Evolutionary conservation across 2,329 filamentous ascomycete species (phyloP).

Genomic region (Xylaria sp.): DNA sequence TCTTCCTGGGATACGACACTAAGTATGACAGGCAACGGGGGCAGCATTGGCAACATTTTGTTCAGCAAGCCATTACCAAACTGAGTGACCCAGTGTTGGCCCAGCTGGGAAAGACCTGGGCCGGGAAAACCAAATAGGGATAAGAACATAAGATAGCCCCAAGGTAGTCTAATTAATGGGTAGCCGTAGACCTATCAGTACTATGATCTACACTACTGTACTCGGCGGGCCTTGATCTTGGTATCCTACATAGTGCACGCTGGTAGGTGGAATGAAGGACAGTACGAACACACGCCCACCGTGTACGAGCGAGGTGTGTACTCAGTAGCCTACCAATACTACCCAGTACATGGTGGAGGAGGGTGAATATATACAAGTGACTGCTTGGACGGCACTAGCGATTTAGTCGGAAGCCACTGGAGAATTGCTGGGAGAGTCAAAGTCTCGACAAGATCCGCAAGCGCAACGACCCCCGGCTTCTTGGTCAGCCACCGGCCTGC

Average conservation of each 20-base stretch:
- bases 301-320: slow-evolving; percentile 17
- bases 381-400: background rate
- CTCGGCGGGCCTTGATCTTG: slow-evolving; percentile 18
- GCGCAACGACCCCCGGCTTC: slow-evolving; percentile 15
- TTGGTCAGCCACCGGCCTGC: slow-evolving; percentile 32
- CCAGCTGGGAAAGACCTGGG: slow-evolving; percentile 28
- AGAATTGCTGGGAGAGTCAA: slow-evolving; percentile 18
- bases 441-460: slow-evolving; percentile 24
- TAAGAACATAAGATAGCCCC: slow-evolving; percentile 22
- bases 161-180: slow-evolving; percentile 25
- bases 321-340: background rate
- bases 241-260: too few relatives aligned
- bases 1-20: background rate
- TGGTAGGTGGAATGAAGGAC: too few relatives aligned
- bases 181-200: slow-evolving; percentile 22
- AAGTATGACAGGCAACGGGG: slow-evolving; percentile 14
- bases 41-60: background rate
- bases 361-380: background rate
- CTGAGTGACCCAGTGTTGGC: slow-evolving; percentile 15
- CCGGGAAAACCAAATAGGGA: slow-evolving; percentile 29
- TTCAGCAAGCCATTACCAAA: slow-evolving; percentile 20
- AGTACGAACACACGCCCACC: slow-evolving; percentile 27
- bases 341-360: background rate
- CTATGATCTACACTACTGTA: background rate
- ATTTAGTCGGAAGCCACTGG: slow-evolving; percentile 27